Percentiles rank a stretch among this genome's conserved stretches.
phyloP scores from a whole-genome alignment of 2,329 filamentous ascomycete species.

The Coniochaeta sp. region DNA sequence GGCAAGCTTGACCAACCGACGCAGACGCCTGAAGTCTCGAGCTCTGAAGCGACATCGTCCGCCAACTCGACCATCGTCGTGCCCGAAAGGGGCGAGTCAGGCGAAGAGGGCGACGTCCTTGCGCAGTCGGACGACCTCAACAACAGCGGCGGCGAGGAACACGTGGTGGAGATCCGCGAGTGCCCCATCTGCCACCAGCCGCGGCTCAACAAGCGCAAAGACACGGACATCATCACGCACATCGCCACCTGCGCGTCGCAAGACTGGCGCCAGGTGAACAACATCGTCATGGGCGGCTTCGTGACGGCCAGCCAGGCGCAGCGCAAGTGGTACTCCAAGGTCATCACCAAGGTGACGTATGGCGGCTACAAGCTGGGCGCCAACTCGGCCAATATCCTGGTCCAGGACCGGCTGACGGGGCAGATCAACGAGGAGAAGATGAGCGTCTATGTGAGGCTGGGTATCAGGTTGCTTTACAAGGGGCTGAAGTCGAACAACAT shows the following conservation, averaged over 20 bases:
- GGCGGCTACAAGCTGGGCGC: conserved; percentile 95
- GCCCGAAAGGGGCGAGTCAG: conserved; percentile 36
- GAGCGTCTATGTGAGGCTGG: conserved; percentile 94
- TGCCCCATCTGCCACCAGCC: conserved; percentile 98
- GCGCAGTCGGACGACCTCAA: conserved; percentile 64
- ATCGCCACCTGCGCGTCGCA: conserved; percentile 96
- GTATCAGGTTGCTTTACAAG: conserved; percentile 92
- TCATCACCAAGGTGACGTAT: conserved; percentile 97
- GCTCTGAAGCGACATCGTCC: conserved; percentile 16
- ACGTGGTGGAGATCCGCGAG: conserved; percentile 92
- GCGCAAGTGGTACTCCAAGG: conserved; percentile 98
- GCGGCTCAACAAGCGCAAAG: conserved; percentile 86
- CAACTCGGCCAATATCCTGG: conserved; percentile 96
- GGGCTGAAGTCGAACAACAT: conserved; percentile 91
- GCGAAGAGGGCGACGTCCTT: conserved; percentile 56
- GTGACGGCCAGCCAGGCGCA: conserved; percentile 96
- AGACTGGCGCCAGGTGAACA: conserved; percentile 97
- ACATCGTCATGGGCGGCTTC: conserved; percentile 93
- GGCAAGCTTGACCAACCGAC: conserved; percentile 10
- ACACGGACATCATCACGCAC: conserved; percentile 96
- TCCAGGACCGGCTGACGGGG: conserved; percentile 91
- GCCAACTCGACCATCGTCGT: conserved; percentile 32
- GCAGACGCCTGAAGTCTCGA: conserved; percentile 25
- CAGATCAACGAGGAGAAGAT: conserved; percentile 99
- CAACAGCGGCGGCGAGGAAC: conserved; percentile 69